These are phyloP conservation scores for Yamadazyma triangularis DNA, from an alignment of 1,139 yeast species.

Conservation along the genomic window DNA sequence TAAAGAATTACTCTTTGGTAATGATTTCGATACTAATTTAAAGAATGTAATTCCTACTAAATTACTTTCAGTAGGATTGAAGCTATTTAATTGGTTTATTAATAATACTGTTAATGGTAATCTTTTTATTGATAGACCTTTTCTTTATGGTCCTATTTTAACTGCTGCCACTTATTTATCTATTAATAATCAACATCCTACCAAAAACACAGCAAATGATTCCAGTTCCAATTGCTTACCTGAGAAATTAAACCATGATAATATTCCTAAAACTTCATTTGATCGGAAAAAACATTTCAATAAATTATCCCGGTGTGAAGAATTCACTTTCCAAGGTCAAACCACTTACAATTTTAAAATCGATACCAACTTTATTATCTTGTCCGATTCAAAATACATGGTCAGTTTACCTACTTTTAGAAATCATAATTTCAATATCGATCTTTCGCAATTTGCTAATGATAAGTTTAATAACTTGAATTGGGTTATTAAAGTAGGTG, in stretches of 20 bases:
- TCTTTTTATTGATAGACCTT: slow-evolving; percentile 53
- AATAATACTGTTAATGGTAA: slow-evolving; percentile 66
- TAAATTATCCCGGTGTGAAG: slow-evolving; percentile 18
- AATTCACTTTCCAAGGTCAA: slow-evolving; percentile 21
- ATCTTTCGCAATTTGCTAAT: slow-evolving; percentile 32
- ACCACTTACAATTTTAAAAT: slow-evolving; percentile 25
- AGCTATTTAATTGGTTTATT: slow-evolving; percentile 51
- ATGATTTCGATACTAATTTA: slow-evolving; percentile 58
- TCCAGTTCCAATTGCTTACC: slow-evolving; percentile 9
- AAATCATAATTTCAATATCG: slow-evolving; percentile 28
- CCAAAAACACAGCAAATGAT: slow-evolving; percentile 8
- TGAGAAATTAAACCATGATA: slow-evolving; percentile 20
- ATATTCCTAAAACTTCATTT: slow-evolving; percentile 18
- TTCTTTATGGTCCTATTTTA: slow-evolving; percentile 54
- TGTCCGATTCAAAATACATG: slow-evolving; percentile 32
- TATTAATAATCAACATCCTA: slow-evolving; percentile 5
- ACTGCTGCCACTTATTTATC: slow-evolving; percentile 44
- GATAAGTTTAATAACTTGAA: slow-evolving; percentile 36
- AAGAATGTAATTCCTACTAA: slow-evolving; percentile 53
- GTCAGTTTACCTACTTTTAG: slow-evolving; percentile 34
- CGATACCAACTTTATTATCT: slow-evolving; percentile 33
- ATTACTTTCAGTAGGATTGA: slow-evolving; percentile 36
- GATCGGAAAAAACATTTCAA: slow-evolving; percentile 28
- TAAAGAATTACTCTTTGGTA: slow-evolving; percentile 53
- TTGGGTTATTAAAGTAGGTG: slow-evolving; percentile 34